Evolutionary conservation across 2,329 filamentous ascomycete genomes (phyloP).

Genomic region (Ophiostoma piceae): DNA sequence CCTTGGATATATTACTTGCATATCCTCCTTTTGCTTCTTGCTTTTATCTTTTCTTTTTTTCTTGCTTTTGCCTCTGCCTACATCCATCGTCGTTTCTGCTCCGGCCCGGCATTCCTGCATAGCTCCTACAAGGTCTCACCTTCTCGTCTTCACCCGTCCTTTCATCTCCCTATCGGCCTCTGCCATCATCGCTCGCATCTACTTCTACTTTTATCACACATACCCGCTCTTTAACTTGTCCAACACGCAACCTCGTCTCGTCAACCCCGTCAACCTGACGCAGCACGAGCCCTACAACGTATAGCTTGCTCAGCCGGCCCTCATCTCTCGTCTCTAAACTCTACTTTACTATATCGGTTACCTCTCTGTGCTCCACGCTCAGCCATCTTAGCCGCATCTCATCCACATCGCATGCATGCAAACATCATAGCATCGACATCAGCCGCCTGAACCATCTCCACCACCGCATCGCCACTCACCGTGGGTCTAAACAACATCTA

Average conservation of each 20-base stretch:
- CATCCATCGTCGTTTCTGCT: not conserved
- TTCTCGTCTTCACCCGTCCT: not conserved
- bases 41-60: not conserved
- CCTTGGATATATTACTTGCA: not conserved
- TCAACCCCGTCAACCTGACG: not conserved
- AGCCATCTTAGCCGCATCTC: not conserved
- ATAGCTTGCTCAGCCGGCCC: not conserved
- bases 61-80: not conserved
- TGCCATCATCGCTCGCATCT: not conserved
- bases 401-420: not conserved
- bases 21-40: not conserved
- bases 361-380: not conserved
- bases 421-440: not conserved
- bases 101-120: not conserved
- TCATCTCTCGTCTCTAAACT: not conserved
- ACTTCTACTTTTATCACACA: not conserved
- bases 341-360: not conserved
- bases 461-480: constrained; percentile 1
- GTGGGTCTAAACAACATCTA: not conserved
- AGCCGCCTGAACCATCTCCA: not conserved
- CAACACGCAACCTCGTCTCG: not conserved
- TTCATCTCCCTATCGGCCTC: too few species aligned
- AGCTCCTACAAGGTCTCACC: not conserved
- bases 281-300: not conserved
- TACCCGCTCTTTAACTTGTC: not conserved